A percentile compares a stretch with the other conserved stretches of the same genome.
phyloP scores from a whole-genome alignment of 1,284 basidiomycete genomes.

The Trichosporon sp. region DNA sequence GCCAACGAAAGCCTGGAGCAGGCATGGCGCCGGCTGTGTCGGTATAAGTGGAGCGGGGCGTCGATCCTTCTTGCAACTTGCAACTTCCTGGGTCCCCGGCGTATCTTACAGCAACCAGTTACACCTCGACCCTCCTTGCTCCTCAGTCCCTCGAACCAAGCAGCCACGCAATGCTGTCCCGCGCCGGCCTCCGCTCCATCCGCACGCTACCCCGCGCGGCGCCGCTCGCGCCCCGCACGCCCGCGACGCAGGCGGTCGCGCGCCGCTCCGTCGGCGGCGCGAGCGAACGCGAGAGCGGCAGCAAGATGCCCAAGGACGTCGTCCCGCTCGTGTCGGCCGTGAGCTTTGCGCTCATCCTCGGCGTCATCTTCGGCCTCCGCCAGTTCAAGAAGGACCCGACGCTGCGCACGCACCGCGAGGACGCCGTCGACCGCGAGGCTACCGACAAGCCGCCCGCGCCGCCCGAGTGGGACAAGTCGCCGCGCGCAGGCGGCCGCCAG shows the following conservation, averaged over 20 bases:
- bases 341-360: background rate
- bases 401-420: background rate
- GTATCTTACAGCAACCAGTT: too few relatives aligned
- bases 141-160: background rate
- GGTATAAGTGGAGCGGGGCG: background rate
- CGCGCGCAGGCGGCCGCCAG: background rate
- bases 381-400: background rate
- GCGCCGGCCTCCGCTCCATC: background rate
- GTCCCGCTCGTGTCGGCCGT: background rate
- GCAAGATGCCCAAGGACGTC: background rate
- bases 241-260: background rate
- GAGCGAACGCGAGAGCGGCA: background rate
- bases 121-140: background rate
- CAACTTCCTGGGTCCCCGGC: too few relatives aligned
- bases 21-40: background rate
- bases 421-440: background rate
- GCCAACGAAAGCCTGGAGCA: background rate
- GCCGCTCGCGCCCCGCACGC: background rate
- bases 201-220: background rate
- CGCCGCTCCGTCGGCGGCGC: slow-evolving; percentile 1
- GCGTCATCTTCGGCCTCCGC: background rate
- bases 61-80: background rate
- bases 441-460: background rate
- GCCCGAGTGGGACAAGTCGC: background rate
- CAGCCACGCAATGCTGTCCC: slow-evolving; percentile 3